Evolutionary conservation across 176 grass and related monocot species (phyloP).

Genomic region (Canna indica): DNA sequence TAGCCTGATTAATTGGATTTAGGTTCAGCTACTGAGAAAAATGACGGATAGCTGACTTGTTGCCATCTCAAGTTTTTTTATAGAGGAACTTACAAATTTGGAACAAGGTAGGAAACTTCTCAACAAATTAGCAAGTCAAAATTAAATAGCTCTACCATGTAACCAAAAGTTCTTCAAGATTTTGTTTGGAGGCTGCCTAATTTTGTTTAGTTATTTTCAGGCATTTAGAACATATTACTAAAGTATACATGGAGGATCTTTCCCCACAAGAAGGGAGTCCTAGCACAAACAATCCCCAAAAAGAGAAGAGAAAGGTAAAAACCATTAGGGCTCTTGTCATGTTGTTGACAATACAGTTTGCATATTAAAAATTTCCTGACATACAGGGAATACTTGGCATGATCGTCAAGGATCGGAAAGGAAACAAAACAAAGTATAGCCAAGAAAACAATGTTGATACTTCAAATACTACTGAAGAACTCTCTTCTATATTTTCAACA

Average conservation of each 20-base stretch:
- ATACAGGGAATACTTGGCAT: constrained; percentile 76
- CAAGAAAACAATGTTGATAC: constrained; percentile 37
- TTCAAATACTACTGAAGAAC: constrained; percentile 42
- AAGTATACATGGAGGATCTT: constrained; percentile 46
- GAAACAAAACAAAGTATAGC: constrained; percentile 58
- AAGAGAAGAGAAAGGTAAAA: constrained; percentile 84
- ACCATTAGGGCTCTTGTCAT: constrained; percentile 4
- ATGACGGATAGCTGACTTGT: too few relatives aligned
- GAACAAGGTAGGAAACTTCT: not conserved
- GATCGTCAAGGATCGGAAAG: constrained; percentile 82
- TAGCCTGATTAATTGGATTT: too few relatives aligned
- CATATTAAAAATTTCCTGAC: not conserved
- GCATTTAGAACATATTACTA: constrained; percentile 56
- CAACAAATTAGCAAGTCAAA: not conserved
- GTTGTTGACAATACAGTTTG: not conserved
- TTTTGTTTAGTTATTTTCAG: constrained; percentile 35
- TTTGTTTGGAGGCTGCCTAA: constrained; percentile 12
- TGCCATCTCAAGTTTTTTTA: too few relatives aligned
- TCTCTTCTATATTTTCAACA: constrained; percentile 60
- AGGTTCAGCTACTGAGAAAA: too few relatives aligned
- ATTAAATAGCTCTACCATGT: not conserved
- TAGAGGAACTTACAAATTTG: too few relatives aligned
- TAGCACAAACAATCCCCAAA: constrained; percentile 48
- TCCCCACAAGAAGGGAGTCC: constrained; percentile 43
- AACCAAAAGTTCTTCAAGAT: not conserved